Base-by-base conservation (phyloP, 768 basidiomycete species). In the Brasilioporus rufonigricans region DNA sequence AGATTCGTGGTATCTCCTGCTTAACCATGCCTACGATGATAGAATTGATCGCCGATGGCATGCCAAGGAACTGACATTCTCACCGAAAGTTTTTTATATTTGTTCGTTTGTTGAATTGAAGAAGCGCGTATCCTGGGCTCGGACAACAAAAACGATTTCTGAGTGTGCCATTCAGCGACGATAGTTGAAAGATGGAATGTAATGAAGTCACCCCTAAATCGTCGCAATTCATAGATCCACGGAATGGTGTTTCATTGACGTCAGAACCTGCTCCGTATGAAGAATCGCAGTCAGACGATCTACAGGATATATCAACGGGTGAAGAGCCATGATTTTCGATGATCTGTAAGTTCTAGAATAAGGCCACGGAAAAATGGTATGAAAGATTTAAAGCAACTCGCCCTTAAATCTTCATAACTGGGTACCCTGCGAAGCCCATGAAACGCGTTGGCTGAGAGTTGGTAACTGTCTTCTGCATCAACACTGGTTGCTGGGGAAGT, bases 401-500 rank as follows among this genome's bases (percentile, higher is more conserved):
- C 65, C 50, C 52, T 67, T 32, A 65, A 21, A 44, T 67, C 54
- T 31, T 65, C 62, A 44, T 57, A 55, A 26, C 18, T 45, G 35
- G 46, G 52, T 1, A 67, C 54, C 32, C 57, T 61, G 44, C 62
- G 62, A 45, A 65, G 65, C 48, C 39, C 24, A 36, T 47, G 55
- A 21, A 27, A 38, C 26, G 31, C 18, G 11, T 13, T 24, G 1
- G 49, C 35, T 19, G 39, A 55, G 16, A 24, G 41, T 18, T n/a
- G 48, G 24, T 9, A 27, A 39, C 13, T 48, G 9, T 59, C 53
- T 19, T 47, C 54, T 10, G 45, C 41, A 23, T 60, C 52, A 9
- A 66, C 44, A n/a, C 58, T 67, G 33, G 65, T 67, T 35, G 50
- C 61, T 3, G 62, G 47, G 26, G 65, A 66, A 39, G 63, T 56